Conservation (phyloP, 257 asterid genomes). For the Nicotiana undulata region DNA sequence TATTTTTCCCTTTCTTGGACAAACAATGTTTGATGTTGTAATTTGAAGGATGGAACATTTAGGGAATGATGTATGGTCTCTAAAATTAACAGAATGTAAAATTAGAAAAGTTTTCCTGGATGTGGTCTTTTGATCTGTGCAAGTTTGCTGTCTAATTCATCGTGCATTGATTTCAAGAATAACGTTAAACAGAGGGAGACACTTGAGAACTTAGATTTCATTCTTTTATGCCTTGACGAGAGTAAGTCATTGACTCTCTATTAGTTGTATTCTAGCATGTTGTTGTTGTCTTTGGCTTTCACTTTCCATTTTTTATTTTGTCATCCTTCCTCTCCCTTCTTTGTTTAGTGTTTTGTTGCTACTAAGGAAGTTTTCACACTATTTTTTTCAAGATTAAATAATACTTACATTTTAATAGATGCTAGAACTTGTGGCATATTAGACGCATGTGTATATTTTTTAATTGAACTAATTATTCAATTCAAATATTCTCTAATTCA, state of each 20-base stretch:
- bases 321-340: neutral
- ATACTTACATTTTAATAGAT: neutral
- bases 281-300: neutral
- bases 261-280: neutral
- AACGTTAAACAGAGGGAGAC: conserved; percentile 91
- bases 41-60: too few relatives aligned
- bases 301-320: neutral
- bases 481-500: neutral
- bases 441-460: neutral
- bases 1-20: too few relatives aligned
- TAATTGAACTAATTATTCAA: neutral
- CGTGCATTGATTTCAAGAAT: conserved; percentile 38
- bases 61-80: too few relatives aligned
- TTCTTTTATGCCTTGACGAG: conserved; percentile 88
- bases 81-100: too few relatives aligned
- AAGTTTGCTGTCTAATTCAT: neutral
- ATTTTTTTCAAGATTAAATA: neutral
- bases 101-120: neutral
- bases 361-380: neutral
- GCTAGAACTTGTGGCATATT: neutral
- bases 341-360: neutral
- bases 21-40: too few relatives aligned
- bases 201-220: conserved; percentile 88
- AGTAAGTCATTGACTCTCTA: conserved; percentile 37
- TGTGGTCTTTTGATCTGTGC: neutral